Conservation (phyloP, 2,329 filamentous ascomycete genomes). For the Aspergillus oerlinghausenensis region DNA sequence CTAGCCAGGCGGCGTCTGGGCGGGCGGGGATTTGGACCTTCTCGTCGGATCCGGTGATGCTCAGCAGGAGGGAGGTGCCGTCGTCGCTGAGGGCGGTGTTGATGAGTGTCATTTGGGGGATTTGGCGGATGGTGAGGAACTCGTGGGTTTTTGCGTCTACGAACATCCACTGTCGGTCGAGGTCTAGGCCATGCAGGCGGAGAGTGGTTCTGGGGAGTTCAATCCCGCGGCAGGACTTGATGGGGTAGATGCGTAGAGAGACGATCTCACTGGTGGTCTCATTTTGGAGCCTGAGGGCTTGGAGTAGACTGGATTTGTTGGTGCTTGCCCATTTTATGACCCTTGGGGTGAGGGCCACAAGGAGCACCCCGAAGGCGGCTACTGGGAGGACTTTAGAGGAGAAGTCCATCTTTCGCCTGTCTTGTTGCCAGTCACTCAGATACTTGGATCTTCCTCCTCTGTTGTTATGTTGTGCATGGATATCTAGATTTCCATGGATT, state of each 20-base stretch:
- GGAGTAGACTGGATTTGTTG: constrained; percentile 5
- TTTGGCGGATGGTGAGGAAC: constrained; percentile 60
- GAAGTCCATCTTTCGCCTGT: neutral
- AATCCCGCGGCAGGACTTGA: constrained; percentile 63
- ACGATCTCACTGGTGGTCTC: constrained; percentile 26
- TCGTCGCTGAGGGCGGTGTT: constrained; percentile 47
- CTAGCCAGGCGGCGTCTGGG: constrained; percentile 51
- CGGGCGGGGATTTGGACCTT: constrained; percentile 52
- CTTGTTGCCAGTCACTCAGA: neutral
- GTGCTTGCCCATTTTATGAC: constrained; percentile 11
- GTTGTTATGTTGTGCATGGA: neutral
- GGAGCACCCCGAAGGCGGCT: neutral
- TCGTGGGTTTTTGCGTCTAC: constrained; percentile 49
- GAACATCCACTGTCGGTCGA: constrained; percentile 66
- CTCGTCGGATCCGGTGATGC: constrained; percentile 43
- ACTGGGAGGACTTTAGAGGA: neutral
- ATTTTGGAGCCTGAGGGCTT: constrained; percentile 10
- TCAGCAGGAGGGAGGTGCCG: constrained; percentile 41
- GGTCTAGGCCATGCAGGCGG: constrained; percentile 53
- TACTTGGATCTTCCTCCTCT: neutral
- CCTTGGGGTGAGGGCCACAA: constrained; percentile 13
- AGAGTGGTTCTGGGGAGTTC: constrained; percentile 50
- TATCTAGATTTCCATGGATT: neutral
- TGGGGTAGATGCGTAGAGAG: constrained; percentile 56
- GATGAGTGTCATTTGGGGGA: constrained; percentile 60